These are phyloP conservation scores for Saccharomyces hybrid DNA, from an alignment of 1,139 yeast species.

Conservation along the genomic window DNA sequence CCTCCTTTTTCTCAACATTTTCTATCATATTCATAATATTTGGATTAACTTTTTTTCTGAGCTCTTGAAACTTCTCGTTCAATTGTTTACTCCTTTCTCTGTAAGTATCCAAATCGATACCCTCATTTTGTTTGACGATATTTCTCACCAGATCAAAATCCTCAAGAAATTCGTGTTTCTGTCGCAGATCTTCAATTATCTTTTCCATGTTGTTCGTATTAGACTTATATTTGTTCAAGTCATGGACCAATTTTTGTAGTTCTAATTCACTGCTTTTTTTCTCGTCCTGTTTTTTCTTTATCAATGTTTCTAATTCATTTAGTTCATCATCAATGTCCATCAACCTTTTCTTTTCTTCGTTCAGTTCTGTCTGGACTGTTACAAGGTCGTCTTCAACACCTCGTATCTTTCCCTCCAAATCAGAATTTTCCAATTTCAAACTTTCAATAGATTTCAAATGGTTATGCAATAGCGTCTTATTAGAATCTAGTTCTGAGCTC, in stretches of 20 bases:
- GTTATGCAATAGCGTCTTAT: conserved; percentile 39
- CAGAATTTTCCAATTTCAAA: conserved; percentile 33
- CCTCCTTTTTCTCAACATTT: conserved; percentile 84
- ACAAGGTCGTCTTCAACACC: conserved; percentile 6
- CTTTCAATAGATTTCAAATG: conserved; percentile 36
- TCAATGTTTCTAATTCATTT: conserved; percentile 48
- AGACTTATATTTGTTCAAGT: conserved; percentile 49
- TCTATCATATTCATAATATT: conserved; percentile 93
- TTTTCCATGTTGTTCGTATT: conserved; percentile 39
- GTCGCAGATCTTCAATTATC: conserved; percentile 43
- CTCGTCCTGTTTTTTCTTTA: conserved; percentile 46
- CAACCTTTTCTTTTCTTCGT: conserved; percentile 50
- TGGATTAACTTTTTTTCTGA: conserved; percentile 78
- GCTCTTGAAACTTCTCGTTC: conserved; percentile 56
- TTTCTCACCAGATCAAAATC: conserved; percentile 52
- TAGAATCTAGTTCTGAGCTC: conserved; percentile 45
- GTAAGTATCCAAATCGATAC: conserved; percentile 56
- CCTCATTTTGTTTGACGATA: conserved; percentile 51
- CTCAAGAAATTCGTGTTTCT: conserved; percentile 64
- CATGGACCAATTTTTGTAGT: conserved; percentile 55
- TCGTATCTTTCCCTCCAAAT: conserved; percentile 30
- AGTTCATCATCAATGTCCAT: conserved; percentile 75
- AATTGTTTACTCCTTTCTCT: conserved; percentile 51
- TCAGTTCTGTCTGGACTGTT: conserved; percentile 29
- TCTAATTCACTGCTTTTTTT: conserved; percentile 47